Conservation (phyloP, 768 basidiomycete species). For the Mycena pura region DNA sequence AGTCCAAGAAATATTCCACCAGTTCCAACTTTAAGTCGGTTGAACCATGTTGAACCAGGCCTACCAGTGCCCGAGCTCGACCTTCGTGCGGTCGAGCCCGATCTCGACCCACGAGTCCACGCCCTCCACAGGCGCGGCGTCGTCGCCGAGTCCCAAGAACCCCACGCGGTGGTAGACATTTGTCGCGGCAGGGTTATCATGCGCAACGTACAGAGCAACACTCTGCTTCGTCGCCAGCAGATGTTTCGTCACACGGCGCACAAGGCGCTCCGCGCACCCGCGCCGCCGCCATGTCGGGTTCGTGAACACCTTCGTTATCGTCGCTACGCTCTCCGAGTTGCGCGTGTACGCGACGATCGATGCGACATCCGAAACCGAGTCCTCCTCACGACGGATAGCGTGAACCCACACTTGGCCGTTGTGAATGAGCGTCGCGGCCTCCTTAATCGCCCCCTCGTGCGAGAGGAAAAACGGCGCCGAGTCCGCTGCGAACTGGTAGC, state of each 20-base stretch:
- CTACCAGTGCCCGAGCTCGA: constrained; percentile 74
- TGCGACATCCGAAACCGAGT: constrained; percentile 49
- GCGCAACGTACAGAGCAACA: constrained; percentile 73
- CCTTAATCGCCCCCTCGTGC: constrained; percentile 46
- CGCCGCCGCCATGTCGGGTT: constrained; percentile 54
- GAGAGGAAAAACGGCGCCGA: constrained; percentile 64
- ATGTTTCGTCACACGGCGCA: constrained; percentile 62
- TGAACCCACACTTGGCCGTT: constrained; percentile 67
- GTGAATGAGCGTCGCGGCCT: constrained; percentile 58
- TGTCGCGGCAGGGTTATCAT: constrained; percentile 57
- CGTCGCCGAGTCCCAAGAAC: constrained; percentile 58
- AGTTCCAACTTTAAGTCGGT: background rate
- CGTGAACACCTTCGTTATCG: constrained; percentile 79
- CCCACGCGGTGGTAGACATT: constrained; percentile 70
- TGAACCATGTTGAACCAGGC: background rate
- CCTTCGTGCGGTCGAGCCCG: constrained; percentile 50
- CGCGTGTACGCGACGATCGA: constrained; percentile 75
- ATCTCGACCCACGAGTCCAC: constrained; percentile 58
- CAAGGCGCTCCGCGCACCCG: constrained; percentile 68
- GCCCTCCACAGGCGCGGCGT: constrained; percentile 43
- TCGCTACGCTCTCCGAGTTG: constrained; percentile 59
- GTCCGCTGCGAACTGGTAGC: constrained; percentile 60
- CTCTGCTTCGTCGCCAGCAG: constrained; percentile 51
- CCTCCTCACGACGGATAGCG: constrained; percentile 41
- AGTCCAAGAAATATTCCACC: background rate